Evolutionary conservation across 1,284 basidiomycete species (phyloP).

Genomic region (Trametes sp.): DNA sequence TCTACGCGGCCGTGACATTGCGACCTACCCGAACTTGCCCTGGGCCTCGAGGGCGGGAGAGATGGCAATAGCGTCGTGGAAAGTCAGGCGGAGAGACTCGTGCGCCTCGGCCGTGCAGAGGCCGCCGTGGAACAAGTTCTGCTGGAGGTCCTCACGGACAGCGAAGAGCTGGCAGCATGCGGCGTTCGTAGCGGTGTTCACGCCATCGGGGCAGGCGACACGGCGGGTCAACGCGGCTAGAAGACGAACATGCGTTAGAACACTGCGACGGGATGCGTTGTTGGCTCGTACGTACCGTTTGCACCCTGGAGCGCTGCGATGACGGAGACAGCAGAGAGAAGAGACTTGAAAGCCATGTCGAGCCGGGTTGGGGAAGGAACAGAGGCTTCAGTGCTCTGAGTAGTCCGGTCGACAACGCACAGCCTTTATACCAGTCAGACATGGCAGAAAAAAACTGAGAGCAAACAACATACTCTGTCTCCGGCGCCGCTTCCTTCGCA

Average conservation of each 20-base stretch:
- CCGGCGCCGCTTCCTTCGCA: neutral
- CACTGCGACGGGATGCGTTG: neutral
- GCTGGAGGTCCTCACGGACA: constrained; percentile 46
- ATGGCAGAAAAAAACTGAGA: neutral
- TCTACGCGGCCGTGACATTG: no score
- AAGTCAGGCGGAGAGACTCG: constrained; percentile 42
- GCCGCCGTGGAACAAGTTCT: constrained; percentile 45
- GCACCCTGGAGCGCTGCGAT: constrained; percentile 30
- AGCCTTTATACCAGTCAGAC: constrained; percentile 25
- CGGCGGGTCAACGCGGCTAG: constrained; percentile 35
- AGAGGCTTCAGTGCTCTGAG: constrained; percentile 14
- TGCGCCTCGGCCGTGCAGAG: constrained; percentile 40
- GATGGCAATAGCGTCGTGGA: constrained; percentile 43
- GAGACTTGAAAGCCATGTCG: constrained; percentile 30
- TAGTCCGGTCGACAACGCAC: constrained; percentile 3
- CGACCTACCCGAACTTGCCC: constrained; percentile 33
- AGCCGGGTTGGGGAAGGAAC: constrained; percentile 7
- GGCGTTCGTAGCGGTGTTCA: constrained; percentile 44
- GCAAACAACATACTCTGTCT: constrained; percentile 8
- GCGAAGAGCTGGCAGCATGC: constrained; percentile 50
- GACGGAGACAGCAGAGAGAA: constrained; percentile 25
- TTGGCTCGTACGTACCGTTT: constrained; percentile 20
- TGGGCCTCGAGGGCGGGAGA: constrained; percentile 29
- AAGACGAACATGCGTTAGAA: neutral
- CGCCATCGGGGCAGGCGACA: constrained; percentile 35